Base-by-base conservation (phyloP, 2,329 filamentous ascomycete species). In the Coniochaeta sp. region DNA sequence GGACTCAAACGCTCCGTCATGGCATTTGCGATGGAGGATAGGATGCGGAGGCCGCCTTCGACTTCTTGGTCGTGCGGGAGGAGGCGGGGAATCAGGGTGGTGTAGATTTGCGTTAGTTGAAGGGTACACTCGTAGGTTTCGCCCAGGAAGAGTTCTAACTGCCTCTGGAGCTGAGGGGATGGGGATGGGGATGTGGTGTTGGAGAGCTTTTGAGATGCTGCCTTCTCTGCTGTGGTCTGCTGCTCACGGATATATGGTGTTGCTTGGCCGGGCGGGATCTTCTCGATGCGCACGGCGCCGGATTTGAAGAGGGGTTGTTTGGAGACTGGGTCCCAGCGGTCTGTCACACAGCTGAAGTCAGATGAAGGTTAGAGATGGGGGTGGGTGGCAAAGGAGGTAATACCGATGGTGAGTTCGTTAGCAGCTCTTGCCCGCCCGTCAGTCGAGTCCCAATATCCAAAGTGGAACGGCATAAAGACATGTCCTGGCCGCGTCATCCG, bases 401-500 rank as follows among this genome's bases (percentile, higher is more conserved):
- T 60, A 68, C 66, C 61, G 22, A 61, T 58, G 10, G 68, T 70
- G 10, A 70, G 57, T 51, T 70, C 67, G 55, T 69, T 69, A 1
- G 66, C 67, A 7, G 67, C 67, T 16, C 63, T 52, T 2, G 66
- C 61, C 30, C 61, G 42, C 6, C 59, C 63, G 45, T 65, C 64
- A n/a, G 61, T 58, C 8, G 57, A 55, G 56, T 70, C 67, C 42
- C 58, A 70, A 48, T 69, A 69, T 7, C 66, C 66, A 56, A 66
- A 69, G 49, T 70, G 67, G 45, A 70, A 70, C 3, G 67, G 67
- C n/a, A 69, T 65, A 47, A 70, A 70, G 6, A 63, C 60, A 47
- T 69, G 65, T 2, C 66, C 65, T 18, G 58, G 31, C 10, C 33
- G 33, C n/a, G 49, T 51, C 9, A 67, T 65, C 3, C 58, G 52